Evolutionary conservation across 257 asterid genomes (phyloP).

Genomic region (Handroanthus guayacan): DNA sequence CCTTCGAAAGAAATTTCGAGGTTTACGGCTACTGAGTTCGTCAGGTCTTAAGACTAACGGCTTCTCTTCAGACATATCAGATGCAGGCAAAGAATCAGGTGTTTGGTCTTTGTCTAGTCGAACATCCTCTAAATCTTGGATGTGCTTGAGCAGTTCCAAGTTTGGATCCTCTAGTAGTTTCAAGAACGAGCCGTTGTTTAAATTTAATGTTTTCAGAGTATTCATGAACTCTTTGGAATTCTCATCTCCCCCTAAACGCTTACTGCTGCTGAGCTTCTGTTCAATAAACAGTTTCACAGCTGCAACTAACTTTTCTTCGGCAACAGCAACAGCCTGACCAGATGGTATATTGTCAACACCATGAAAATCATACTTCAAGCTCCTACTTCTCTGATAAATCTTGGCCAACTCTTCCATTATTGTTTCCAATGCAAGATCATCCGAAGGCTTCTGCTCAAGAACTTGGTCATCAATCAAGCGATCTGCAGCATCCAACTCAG

Average conservation of each 20-base stretch:
- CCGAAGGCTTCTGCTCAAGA: constrained; percentile 39
- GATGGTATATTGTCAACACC: constrained; percentile 43
- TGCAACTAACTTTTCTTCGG: constrained; percentile 66
- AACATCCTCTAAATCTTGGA: constrained; percentile 55
- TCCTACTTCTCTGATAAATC: constrained; percentile 42
- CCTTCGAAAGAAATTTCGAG: constrained; percentile 64
- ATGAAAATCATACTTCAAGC: constrained; percentile 40
- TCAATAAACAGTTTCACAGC: constrained; percentile 70
- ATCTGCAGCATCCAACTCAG: constrained; percentile 50
- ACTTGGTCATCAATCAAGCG: constrained; percentile 42
- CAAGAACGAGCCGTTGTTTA: constrained; percentile 60
- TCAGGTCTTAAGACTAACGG: constrained; percentile 46
- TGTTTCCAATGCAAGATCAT: constrained; percentile 59
- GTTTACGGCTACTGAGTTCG: constrained; percentile 57
- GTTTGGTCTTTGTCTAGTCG: constrained; percentile 41
- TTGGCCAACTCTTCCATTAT: constrained; percentile 58
- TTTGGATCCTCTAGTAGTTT: constrained; percentile 71
- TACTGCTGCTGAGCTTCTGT: constrained; percentile 49
- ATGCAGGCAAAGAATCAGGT: constrained; percentile 41
- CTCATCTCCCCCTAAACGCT: constrained; percentile 58
- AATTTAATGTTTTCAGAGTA: constrained; percentile 64
- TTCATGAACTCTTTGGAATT: constrained; percentile 71
- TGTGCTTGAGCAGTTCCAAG: constrained; percentile 57
- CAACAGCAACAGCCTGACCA: constrained; percentile 44
- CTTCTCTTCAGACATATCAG: constrained; percentile 50